These are phyloP conservation scores for Penicillium sp. DNA, from an alignment of 2,329 filamentous ascomycete species.

Conservation along the genomic window DNA sequence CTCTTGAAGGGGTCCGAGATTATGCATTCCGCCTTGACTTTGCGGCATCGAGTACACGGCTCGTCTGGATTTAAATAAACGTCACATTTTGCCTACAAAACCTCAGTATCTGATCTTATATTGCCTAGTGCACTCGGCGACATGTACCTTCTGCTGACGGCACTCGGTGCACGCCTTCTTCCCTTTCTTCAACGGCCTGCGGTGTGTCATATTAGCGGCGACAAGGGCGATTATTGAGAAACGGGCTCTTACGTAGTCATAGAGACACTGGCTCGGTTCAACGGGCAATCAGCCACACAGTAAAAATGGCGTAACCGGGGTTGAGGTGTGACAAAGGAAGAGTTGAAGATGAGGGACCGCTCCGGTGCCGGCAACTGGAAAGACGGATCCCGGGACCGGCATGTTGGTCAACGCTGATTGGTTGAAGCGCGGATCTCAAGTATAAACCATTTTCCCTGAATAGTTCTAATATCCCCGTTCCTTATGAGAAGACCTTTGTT, in stretches of 20 bases:
- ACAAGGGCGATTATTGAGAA: background rate
- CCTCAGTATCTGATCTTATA: background rate
- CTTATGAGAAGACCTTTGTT: background rate
- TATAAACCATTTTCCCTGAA: background rate
- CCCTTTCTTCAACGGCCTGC: constrained; percentile 27
- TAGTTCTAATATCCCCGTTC: background rate
- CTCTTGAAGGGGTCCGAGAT: constrained; percentile 46
- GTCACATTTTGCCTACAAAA: constrained; percentile 39
- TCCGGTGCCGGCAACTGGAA: background rate
- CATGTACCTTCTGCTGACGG: constrained; percentile 45
- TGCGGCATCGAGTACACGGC: constrained; percentile 42
- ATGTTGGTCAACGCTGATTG: background rate
- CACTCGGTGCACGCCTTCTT: constrained; percentile 48
- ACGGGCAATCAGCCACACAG: background rate
- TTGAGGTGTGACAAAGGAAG: background rate
- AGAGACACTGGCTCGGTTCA: background rate
- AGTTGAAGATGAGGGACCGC: background rate
- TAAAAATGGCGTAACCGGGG: background rate
- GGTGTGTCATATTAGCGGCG: constrained; percentile 13
- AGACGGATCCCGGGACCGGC: background rate
- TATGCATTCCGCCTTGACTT: constrained; percentile 36
- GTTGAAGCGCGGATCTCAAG: background rate
- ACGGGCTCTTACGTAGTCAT: constrained; percentile 14
- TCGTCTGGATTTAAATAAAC: constrained; percentile 36
- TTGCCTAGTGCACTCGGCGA: background rate